These are phyloP conservation scores for Thelonectria discophora DNA, from an alignment of 2,329 filamentous ascomycete species.

Conservation along the genomic window DNA sequence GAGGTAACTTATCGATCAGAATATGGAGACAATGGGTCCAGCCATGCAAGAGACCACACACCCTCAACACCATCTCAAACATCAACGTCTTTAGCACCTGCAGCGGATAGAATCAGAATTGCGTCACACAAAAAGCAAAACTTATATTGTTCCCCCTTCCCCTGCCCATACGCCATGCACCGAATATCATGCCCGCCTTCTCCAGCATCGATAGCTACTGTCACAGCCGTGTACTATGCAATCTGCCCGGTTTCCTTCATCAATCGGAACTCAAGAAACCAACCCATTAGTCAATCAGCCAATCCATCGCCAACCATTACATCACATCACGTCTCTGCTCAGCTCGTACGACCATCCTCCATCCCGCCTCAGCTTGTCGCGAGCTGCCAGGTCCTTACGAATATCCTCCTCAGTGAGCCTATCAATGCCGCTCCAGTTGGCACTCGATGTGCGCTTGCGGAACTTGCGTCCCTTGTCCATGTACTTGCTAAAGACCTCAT, in stretches of 20 bases:
- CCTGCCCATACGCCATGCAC: conserved; percentile 34
- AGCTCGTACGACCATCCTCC: conserved; percentile 84
- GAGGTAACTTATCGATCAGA: background rate
- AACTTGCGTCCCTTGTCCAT: conserved; percentile 89
- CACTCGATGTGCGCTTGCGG: conserved; percentile 88
- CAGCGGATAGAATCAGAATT: background rate
- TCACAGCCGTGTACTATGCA: conserved; percentile 28
- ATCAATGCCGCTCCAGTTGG: conserved; percentile 90
- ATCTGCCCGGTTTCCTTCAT: conserved; percentile 22
- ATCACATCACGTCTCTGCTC: conserved; percentile 56
- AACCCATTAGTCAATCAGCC: conserved; percentile 22
- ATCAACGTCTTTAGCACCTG: background rate
- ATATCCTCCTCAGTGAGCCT: conserved; percentile 88
- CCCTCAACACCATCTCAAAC: background rate
- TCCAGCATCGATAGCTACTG: conserved; percentile 15
- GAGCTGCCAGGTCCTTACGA: conserved; percentile 77
- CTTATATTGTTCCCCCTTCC: conserved; percentile 20
- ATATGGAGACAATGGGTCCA: too few relatives aligned
- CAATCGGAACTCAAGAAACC: background rate
- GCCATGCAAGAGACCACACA: too few relatives aligned
- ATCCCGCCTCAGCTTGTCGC: conserved; percentile 81
- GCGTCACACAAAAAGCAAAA: conserved; percentile 6
- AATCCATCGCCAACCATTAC: conserved; percentile 20
- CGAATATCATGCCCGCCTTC: conserved; percentile 28
- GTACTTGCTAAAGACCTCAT: conserved; percentile 93